Conservation (phyloP, 495 filamentous ascomycete species). For the Talaromyces stipitatus region DNA sequence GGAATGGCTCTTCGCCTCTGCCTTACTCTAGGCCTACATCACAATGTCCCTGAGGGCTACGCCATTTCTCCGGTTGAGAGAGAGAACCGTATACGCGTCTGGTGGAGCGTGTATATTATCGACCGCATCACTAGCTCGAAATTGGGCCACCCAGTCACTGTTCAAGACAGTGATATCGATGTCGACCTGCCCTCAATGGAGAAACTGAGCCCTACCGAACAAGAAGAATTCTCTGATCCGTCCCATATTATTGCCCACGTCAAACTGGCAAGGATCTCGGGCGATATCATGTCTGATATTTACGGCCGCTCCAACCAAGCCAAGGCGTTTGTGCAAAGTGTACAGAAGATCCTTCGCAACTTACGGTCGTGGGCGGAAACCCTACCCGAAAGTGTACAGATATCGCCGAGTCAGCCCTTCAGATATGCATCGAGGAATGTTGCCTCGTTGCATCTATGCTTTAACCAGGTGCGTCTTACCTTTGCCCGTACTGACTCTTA, state of each 20-base stretch:
- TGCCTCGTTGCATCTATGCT: slow-evolving; percentile 17
- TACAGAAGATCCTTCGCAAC: slow-evolving; percentile 17
- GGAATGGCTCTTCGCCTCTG: slow-evolving; percentile 17
- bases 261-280: slow-evolving; percentile 16
- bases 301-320: slow-evolving; percentile 14
- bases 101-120: slow-evolving; percentile 20
- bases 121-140: slow-evolving; percentile 18
- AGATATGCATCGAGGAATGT: slow-evolving; percentile 10
- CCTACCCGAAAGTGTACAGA: slow-evolving; percentile 11
- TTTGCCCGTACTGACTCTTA: neutral
- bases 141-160: slow-evolving; percentile 16
- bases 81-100: slow-evolving; percentile 17
- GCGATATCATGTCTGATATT: slow-evolving; percentile 19
- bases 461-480: slow-evolving; percentile 14
- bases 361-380: slow-evolving; percentile 15
- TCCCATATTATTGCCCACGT: slow-evolving; percentile 15
- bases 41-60: slow-evolving; percentile 9
- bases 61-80: slow-evolving; percentile 13
- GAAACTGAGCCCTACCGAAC: slow-evolving; percentile 9
- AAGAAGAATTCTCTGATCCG: slow-evolving; percentile 18
- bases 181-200: slow-evolving; percentile 21
- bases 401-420: slow-evolving; percentile 7
- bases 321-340: slow-evolving; percentile 17
- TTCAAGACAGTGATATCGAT: slow-evolving; percentile 17
- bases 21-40: slow-evolving; percentile 16